Base-by-base conservation (phyloP, 2,329 filamentous ascomycete species). In the Aspergillus versicolor region DNA sequence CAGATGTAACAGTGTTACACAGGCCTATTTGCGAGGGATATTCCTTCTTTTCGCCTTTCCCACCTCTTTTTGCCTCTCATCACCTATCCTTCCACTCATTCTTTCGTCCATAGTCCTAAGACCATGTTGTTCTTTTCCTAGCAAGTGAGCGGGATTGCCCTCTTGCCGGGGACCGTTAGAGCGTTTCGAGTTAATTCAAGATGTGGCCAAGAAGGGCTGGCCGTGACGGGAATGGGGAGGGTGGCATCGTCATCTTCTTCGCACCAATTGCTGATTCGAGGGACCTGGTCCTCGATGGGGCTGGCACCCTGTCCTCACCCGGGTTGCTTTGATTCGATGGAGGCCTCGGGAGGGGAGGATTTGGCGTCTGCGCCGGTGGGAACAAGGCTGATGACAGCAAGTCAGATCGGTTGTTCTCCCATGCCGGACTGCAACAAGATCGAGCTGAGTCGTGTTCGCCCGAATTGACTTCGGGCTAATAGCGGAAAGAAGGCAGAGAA, bases 181-280 rank as follows among this genome's bases (percentile, higher is more conserved):
- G 59, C 71, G 73, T 75, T 74, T 74, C 72, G 69, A 70, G 70
- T 74, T 73, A 68, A 73, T 73, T 72, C 67, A 61, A 59, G 44
- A 67, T 56, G 58, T 62, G 63, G 60, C 56, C 62, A 56, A 56
- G 49, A 53, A 59, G 47, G 37, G 54, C 47, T 46, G 37, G 52
- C 40, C 47, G 42, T 44, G 52, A 61, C 54, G 34, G 38, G 46
- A 45, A 52, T 56, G 50, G 49, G 34, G 12, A 37, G 55, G 38
- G 52, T 54, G 54, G 51, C 58, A 62, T 58, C 52, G 51, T 46
- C 41, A 43, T 52, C 47, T 37, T 50, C 37, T 47, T 56, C 37
- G 42, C 48, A 44, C 50, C 53, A 59, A 54, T 52, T 54, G 27
- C 38, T 54, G 48, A 50, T 52, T 51, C 49, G 55, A 49, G 44